A percentile compares a stretch with the other conserved stretches of the same genome.
These are phyloP conservation scores for Neodidymelliopsis sp. DNA, from an alignment of 2,329 filamentous ascomycete species.

Conservation along the genomic window DNA sequence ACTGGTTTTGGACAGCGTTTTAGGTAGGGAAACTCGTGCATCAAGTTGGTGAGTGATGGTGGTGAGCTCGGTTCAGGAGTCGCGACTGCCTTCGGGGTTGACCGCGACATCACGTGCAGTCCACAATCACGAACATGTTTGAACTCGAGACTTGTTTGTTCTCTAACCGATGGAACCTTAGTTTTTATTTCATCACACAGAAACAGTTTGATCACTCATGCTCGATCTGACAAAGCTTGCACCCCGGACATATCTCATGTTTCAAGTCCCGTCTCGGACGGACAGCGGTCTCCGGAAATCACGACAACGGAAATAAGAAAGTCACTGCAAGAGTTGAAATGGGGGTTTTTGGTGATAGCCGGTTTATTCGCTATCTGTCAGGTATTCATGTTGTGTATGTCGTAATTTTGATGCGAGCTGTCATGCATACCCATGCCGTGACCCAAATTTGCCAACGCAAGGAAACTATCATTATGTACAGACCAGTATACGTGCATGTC, in stretches of 20 bases:
- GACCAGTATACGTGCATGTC: constrained; percentile 12
- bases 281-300: not conserved
- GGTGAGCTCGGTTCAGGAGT: not conserved
- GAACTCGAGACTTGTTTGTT: too few species aligned
- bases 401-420: not conserved
- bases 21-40: too few species aligned
- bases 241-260: constrained; percentile 8
- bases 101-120: constrained; percentile 9
- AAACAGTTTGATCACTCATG: not conserved
- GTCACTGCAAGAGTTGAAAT: not conserved
- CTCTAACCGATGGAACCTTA: not conserved
- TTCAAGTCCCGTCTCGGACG: constrained; percentile 12
- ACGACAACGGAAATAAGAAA: not conserved
- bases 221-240: not conserved
- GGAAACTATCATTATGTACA: constrained; percentile 18
- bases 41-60: not conserved
- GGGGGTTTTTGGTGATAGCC: not conserved
- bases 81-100: constrained; percentile 3
- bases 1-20: too few species aligned
- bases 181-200: not conserved
- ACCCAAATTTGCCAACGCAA: not conserved
- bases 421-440: not conserved
- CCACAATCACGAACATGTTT: too few species aligned
- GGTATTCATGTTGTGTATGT: not conserved
- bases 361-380: constrained; percentile 8